Percentiles rank a stretch among this genome's conserved stretches.
Evolutionary conservation across 2,329 filamentous ascomycete species (phyloP).

Genomic region (Orbilia javanica): DNA sequence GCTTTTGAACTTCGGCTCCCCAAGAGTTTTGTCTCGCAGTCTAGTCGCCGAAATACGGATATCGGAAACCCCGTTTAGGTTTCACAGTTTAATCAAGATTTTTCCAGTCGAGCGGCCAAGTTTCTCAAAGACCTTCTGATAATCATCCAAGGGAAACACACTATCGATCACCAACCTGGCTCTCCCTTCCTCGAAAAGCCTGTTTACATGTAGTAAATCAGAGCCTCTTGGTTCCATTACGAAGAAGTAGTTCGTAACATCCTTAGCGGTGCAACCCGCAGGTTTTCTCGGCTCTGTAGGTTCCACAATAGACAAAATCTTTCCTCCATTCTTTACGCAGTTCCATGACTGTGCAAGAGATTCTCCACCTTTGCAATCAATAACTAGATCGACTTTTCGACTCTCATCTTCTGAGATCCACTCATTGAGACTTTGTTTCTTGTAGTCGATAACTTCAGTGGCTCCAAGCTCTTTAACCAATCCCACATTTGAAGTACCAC

Average conservation of each 20-base stretch:
- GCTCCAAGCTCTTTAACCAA: conserved; percentile 64
- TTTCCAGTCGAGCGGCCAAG: conserved; percentile 65
- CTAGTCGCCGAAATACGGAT: background rate
- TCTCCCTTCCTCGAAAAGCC: conserved; percentile 64
- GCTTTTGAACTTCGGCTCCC: background rate
- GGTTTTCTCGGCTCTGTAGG: conserved; percentile 63
- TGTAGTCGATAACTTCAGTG: conserved; percentile 65
- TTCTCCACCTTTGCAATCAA: conserved; percentile 65
- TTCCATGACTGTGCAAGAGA: conserved; percentile 64
- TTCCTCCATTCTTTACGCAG: conserved; percentile 64
- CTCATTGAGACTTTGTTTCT: conserved; percentile 61
- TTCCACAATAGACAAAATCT: conserved; percentile 64
- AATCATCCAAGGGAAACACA: conserved; percentile 65
- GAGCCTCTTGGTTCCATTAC: conserved; percentile 65
- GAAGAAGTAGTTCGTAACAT: conserved; percentile 64
- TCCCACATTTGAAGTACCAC: conserved; percentile 63
- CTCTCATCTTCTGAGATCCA: conserved; percentile 63
- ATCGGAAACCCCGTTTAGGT: too few relatives aligned
- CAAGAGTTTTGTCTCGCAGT: too few relatives aligned
- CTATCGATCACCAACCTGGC: conserved; percentile 65
- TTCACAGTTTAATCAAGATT: conserved; percentile 65
- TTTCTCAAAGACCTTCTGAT: conserved; percentile 65
- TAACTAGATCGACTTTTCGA: conserved; percentile 64
- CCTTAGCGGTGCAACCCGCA: conserved; percentile 62
- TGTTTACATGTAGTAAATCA: conserved; percentile 64